Percentiles rank a stretch among this genome's conserved stretches.
phyloP scores from a whole-genome alignment of 1,284 basidiomycete species.

The Ustilago bromivora region DNA sequence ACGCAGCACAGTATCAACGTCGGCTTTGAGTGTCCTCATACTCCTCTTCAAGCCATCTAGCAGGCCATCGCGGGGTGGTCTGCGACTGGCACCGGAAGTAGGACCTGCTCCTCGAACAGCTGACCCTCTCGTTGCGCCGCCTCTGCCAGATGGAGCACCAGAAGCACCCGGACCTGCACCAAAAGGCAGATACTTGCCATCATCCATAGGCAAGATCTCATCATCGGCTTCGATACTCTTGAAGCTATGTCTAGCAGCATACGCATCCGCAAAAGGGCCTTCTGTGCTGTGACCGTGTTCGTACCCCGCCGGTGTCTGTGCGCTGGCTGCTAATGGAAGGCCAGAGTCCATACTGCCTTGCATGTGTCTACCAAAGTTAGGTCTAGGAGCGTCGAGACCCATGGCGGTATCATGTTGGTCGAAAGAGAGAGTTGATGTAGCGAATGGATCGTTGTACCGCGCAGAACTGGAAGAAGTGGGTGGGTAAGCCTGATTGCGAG shows the following conservation, averaged over 20 bases:
- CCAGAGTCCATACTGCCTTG: slow-evolving; percentile 55
- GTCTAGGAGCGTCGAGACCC: slow-evolving; percentile 42
- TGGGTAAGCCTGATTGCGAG: slow-evolving; percentile 35
- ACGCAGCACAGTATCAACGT: slow-evolving; percentile 50
- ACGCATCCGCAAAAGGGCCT: slow-evolving; percentile 59
- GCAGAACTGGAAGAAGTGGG: slow-evolving; percentile 11
- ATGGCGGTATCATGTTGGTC: slow-evolving; percentile 44
- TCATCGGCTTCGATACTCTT: slow-evolving; percentile 69
- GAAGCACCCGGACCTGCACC: background rate
- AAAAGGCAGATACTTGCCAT: slow-evolving; percentile 30
- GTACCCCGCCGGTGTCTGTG: slow-evolving; percentile 53
- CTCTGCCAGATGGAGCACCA: background rate
- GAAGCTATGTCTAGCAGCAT: slow-evolving; percentile 50
- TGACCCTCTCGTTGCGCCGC: slow-evolving; percentile 13
- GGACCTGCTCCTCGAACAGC: slow-evolving; percentile 20
- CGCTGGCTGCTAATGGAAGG: slow-evolving; percentile 48
- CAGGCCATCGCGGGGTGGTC: slow-evolving; percentile 44
- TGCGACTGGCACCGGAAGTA: slow-evolving; percentile 37
- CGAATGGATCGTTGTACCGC: slow-evolving; percentile 33
- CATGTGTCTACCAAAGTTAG: slow-evolving; percentile 35
- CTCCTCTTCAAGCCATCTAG: slow-evolving; percentile 54
- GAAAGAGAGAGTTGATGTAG: slow-evolving; percentile 33
- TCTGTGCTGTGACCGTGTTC: slow-evolving; percentile 20
- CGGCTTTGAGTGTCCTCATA: slow-evolving; percentile 47
- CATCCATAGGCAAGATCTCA: slow-evolving; percentile 46